phyloP scores from a whole-genome alignment of 1,284 basidiomycete species.

The Porogramme epimiltina region DNA sequence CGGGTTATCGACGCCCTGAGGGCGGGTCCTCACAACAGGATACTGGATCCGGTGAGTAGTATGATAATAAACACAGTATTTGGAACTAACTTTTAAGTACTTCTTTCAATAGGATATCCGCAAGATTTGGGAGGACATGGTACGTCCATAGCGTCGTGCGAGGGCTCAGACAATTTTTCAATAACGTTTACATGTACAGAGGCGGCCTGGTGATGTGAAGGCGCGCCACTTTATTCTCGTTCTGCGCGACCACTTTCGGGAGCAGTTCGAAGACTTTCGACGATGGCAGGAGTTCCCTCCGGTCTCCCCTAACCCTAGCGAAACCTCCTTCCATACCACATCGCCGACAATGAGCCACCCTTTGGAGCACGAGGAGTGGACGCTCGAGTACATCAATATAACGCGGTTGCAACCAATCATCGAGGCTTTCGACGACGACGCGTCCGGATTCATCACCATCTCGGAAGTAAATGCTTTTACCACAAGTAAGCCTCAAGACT shows the following conservation, averaged over 20 bases:
- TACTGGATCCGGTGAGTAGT: constrained; percentile 22
- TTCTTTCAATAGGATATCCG: too few relatives aligned
- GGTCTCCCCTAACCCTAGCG: too few relatives aligned
- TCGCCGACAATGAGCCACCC: too few relatives aligned
- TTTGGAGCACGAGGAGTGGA: constrained; percentile 37
- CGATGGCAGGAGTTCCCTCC: constrained; percentile 11
- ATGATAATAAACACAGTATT: too few relatives aligned
- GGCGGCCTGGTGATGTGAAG: constrained; percentile 39
- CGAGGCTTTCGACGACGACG: constrained; percentile 53
- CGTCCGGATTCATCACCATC: constrained; percentile 47
- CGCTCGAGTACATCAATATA: constrained; percentile 44
- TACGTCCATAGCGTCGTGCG: too few relatives aligned
- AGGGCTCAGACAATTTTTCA: too few relatives aligned
- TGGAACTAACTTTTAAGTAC: too few relatives aligned
- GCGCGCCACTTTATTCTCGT: constrained; percentile 38
- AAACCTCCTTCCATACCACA: too few relatives aligned
- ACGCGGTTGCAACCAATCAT: constrained; percentile 44
- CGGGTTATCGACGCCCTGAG: constrained; percentile 18
- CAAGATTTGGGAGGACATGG: too few relatives aligned
- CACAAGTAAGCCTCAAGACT: constrained; percentile 18
- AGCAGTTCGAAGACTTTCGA: constrained; percentile 24
- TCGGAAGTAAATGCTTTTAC: constrained; percentile 49
- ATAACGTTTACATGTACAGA: too few relatives aligned
- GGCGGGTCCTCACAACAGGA: constrained; percentile 24
- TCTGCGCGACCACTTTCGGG: constrained; percentile 36